Base-by-base conservation (phyloP, 2,329 filamentous ascomycete species). In the Epichloe coenophiala region DNA sequence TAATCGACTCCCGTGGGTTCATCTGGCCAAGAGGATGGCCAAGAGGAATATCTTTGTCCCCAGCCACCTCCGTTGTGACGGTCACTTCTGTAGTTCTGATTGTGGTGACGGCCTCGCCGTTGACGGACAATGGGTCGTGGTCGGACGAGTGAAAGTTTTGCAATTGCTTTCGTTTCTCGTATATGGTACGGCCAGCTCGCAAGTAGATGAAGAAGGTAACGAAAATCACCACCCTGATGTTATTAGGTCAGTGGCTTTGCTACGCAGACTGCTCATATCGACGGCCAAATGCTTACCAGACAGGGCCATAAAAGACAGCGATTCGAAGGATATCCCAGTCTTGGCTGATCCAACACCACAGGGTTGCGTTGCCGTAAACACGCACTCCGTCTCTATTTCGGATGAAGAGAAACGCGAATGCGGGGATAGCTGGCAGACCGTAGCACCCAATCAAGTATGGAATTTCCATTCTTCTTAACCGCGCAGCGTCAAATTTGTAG, bases 341-440 rank as follows among this genome's bases (percentile, higher is more conserved):
- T 2, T 69, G 61, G 2, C 74, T 69, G 17, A 93, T 73, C 87
- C 87, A 93, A 62, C 88, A 94, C 88, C 87, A 94, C 21, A 93
- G 66, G 1, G 77, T 79, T 31, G 87, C 87, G 57, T 85, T 75
- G 1, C 86, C 87, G 61, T 90, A 89, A 48, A 91, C 75, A 3
- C 72, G 75, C 17, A 58, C 50, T 5, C 78, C 78, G 23, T 71
- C 66, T 0, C 62, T 58, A 45, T 73, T 73, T 51, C 71, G 70
- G 49, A 89, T 67, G 51, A 87, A 85, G 49, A 89, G 70, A 59
- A 81, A 89, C 6, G 72, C 64, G 9, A 91, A 64, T 0, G 84
- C 80, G 2, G 86, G 80, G 9, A 88, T 63, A 17, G 87, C 78
- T 0, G 87, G 85, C 3, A 88, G 54, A 0, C 86, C 86, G 54